Conservation (phyloP, 306 rosid genomes). For the Calophaca sinica region DNA sequence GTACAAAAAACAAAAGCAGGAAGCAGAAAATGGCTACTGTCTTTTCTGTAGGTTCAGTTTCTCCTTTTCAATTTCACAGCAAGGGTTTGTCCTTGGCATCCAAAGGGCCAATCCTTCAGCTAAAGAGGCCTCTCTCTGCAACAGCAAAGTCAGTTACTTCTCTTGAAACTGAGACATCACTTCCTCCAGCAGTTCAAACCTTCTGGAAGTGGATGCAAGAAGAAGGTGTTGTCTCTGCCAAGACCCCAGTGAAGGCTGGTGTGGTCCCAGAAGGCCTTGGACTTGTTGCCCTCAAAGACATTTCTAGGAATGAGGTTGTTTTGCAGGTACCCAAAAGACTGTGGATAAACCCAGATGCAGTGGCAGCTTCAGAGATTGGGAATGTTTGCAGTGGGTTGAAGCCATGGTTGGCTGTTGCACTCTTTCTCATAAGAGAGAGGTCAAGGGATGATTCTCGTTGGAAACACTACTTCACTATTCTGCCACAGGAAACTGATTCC, state of each 20-base stretch:
- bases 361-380: conserved; percentile 85
- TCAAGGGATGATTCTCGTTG: conserved; percentile 67
- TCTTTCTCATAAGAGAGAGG: conserved; percentile 77
- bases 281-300: conserved; percentile 67
- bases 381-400: conserved; percentile 74
- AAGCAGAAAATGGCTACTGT: conserved; percentile 50
- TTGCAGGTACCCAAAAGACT: conserved; percentile 91
- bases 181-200: conserved; percentile 65
- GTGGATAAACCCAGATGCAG: conserved; percentile 95
- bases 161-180: conserved; percentile 61
- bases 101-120: conserved; percentile 34
- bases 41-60: conserved; percentile 47
- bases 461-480: conserved; percentile 75
- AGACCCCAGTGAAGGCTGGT: conserved; percentile 81
- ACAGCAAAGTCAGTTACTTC: conserved; percentile 49
- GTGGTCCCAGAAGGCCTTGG: conserved; percentile 84
- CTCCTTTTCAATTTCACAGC: conserved; percentile 46
- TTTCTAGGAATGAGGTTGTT: conserved; percentile 79
- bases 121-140: conserved; percentile 45
- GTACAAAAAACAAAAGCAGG: neutral
- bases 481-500: conserved; percentile 79
- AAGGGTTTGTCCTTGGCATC: conserved; percentile 23
- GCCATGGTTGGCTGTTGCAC: conserved; percentile 89
- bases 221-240: conserved; percentile 78
- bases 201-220: conserved; percentile 91